Percentiles rank a stretch among this genome's conserved stretches.
These are phyloP conservation scores for Aureobasidium sp. DNA, from an alignment of 2,329 filamentous ascomycete species.

Conservation along the genomic window DNA sequence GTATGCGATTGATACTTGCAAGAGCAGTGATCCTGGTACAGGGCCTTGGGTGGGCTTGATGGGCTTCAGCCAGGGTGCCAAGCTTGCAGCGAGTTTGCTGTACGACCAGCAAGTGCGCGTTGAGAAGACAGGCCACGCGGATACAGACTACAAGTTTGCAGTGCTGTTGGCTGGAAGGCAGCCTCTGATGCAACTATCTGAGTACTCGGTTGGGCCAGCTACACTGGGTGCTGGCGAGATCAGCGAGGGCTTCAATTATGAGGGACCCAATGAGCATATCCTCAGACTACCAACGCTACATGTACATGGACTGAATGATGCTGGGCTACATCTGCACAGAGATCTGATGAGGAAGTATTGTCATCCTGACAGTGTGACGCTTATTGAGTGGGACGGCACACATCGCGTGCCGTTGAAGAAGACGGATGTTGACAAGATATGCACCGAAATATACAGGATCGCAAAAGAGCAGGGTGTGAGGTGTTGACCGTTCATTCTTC, in stretches of 20 bases:
- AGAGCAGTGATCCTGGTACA: constrained; percentile 37
- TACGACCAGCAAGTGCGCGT: constrained; percentile 53
- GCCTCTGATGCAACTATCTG: constrained; percentile 51
- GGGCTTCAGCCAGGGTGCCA: constrained; percentile 47
- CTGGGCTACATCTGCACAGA: constrained; percentile 53
- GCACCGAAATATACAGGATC: constrained; percentile 46
- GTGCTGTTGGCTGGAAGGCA: constrained; percentile 56
- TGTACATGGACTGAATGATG: constrained; percentile 58
- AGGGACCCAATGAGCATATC: constrained; percentile 41
- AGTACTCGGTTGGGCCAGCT: constrained; percentile 30
- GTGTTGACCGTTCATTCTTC: constrained; percentile 3
- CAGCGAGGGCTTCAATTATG: constrained; percentile 37
- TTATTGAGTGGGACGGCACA: constrained; percentile 67
- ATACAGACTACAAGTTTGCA: constrained; percentile 50
- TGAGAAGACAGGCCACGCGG: constrained; percentile 31
- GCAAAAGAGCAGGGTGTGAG: constrained; percentile 44
- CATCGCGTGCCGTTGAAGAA: constrained; percentile 66
- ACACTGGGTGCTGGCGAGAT: constrained; percentile 38
- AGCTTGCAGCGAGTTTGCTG: constrained; percentile 40
- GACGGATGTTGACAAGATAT: constrained; percentile 54
- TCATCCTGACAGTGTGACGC: constrained; percentile 42
- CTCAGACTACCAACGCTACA: constrained; percentile 57
- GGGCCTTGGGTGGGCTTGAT: constrained; percentile 46
- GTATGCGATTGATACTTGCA: constrained; percentile 39
- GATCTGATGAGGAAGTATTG: constrained; percentile 54